Conservation (phyloP, 2,329 filamentous ascomycete species). For the Zarea fungicola region DNA sequence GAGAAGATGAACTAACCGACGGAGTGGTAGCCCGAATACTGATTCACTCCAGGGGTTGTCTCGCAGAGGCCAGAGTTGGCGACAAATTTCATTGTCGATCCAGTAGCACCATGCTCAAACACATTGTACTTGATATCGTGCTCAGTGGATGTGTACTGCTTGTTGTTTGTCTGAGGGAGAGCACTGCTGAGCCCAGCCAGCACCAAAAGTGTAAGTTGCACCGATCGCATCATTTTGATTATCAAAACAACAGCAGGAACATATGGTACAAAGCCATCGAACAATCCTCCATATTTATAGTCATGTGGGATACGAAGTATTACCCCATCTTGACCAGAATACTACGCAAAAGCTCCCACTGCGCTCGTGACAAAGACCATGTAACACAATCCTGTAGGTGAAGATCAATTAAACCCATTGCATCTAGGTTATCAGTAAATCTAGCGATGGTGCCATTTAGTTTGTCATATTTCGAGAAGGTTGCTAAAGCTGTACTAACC, state of each 20-base stretch:
- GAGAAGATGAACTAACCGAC: constrained; percentile 10
- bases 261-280: not conserved
- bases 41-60: constrained; percentile 12
- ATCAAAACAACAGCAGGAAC: not conserved
- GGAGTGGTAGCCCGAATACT: constrained; percentile 13
- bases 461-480: not conserved
- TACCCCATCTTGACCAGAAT: no score
- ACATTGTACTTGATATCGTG: constrained; percentile 33
- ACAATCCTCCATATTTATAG: not conserved
- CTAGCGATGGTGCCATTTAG: no score
- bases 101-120: constrained; percentile 43
- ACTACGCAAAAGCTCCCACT: no score
- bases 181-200: constrained; percentile 7
- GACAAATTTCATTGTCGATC: constrained; percentile 40
- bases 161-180: constrained; percentile 12
- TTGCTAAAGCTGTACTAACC: not conserved
- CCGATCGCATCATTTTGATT: not conserved
- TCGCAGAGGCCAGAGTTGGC: constrained; percentile 35
- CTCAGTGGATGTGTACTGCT: constrained; percentile 15
- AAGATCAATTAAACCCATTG: not conserved
- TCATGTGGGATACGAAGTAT: no score
- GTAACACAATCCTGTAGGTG: no score
- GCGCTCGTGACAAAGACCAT: no score
- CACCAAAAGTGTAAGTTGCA: constrained; percentile 5
- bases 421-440: not conserved